phyloP scores from a whole-genome alignment of 306 rosid species.

The Vachellia collinsii region DNA sequence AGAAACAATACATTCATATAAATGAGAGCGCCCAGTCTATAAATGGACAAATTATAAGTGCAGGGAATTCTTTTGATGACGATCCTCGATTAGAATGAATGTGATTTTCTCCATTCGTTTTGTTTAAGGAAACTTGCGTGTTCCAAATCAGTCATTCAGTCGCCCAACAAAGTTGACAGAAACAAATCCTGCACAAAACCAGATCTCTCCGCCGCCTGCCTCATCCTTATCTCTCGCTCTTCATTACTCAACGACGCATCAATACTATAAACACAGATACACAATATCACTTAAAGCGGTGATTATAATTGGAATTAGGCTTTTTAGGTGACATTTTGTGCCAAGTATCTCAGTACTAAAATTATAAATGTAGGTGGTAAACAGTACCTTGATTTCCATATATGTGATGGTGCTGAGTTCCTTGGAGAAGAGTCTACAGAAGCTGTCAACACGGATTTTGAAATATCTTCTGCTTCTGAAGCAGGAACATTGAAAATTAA shows the following conservation, averaged over 20 bases:
- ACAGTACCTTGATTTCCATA: conserved; percentile 91
- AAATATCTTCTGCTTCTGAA: conserved; percentile 86
- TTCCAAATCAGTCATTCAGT: conserved; percentile 44
- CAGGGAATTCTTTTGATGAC: background rate
- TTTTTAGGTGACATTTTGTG: background rate
- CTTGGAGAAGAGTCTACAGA: conserved; percentile 67
- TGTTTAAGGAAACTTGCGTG: background rate
- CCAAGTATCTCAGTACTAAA: background rate
- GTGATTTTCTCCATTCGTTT: background rate
- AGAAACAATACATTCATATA: background rate
- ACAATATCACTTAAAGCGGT: background rate
- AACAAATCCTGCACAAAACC: conserved; percentile 91
- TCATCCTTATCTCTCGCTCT: conserved; percentile 81
- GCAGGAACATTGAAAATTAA: conserved; percentile 86
- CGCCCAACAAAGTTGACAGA: conserved; percentile 62
- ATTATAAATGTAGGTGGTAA: background rate
- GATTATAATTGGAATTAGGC: background rate
- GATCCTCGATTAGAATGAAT: background rate
- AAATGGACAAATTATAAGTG: background rate
- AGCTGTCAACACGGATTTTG: conserved; percentile 74
- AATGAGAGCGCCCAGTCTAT: background rate
- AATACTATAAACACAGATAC: conserved; percentile 42
- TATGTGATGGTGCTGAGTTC: conserved; percentile 55
- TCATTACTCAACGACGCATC: conserved; percentile 86
- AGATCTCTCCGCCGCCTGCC: conserved; percentile 85